Percentiles rank a stretch among this genome's conserved stretches.
Evolutionary conservation across 169 alveolate genomes (phyloP).

Genomic region (Cryptosporidium bovis): DNA sequence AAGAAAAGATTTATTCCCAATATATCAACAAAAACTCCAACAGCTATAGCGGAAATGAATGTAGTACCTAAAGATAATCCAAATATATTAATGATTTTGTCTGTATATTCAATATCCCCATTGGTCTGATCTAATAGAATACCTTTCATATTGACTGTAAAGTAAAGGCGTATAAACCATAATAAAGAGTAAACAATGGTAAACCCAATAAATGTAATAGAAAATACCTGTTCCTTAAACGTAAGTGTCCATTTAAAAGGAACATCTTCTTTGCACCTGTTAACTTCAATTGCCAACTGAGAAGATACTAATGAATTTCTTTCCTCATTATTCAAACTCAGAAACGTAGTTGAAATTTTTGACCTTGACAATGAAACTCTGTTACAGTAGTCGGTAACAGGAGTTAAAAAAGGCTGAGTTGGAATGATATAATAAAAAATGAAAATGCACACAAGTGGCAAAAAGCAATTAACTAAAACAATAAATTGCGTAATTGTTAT

Average conservation of each 20-base stretch:
- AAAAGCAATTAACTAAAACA: conserved; percentile 14
- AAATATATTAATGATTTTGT: conserved; percentile 33
- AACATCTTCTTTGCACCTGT: conserved; percentile 58
- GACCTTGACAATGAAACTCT: conserved; percentile 59
- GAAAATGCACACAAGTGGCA: conserved; percentile 32
- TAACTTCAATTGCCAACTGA: conserved; percentile 34
- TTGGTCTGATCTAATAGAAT: conserved; percentile 36
- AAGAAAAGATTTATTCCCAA: conserved; percentile 38
- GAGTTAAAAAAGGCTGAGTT: conserved; percentile 46
- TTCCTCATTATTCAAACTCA: conserved; percentile 18
- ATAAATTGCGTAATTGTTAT: conserved; percentile 38
- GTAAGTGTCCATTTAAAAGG: conserved; percentile 58
- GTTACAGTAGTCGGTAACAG: conserved; percentile 33
- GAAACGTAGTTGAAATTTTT: conserved; percentile 5
- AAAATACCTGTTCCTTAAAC: conserved; percentile 35
- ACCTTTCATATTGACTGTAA: conserved; percentile 57
- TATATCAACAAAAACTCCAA: conserved; percentile 51
- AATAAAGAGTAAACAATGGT: conserved; percentile 52
- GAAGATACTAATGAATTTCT: conserved; percentile 7
- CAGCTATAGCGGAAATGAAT: conserved; percentile 42
- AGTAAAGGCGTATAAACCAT: conserved; percentile 65
- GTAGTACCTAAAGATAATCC: conserved; percentile 53
- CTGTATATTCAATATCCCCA: conserved; percentile 39
- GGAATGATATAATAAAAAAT: conserved; percentile 51
- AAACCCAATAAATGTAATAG: conserved; percentile 29